Evolutionary conservation across 1,284 basidiomycete species (phyloP), one percentile per base, ranked within the genome.

Genomic region (Puccinia coronata): DNA sequence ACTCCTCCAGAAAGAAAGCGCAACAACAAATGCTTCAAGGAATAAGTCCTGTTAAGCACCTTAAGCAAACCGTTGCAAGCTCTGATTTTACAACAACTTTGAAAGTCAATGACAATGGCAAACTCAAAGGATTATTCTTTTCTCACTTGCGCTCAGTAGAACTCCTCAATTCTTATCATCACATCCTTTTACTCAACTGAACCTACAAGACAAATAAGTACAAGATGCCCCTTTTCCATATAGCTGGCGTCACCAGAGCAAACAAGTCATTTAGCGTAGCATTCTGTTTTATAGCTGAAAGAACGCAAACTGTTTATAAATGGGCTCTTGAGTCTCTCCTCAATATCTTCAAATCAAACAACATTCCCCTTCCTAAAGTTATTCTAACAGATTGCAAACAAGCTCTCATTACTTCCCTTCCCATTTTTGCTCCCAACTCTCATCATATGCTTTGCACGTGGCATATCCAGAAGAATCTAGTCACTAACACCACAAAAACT

Each of bases 141-240:
- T 70, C 43, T 20, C 67, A 70, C 23, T 20, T 23, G 23, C 20
- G 8, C 61, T 65, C 63, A 23, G 14, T 39, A 8, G 25, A 65
- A 18, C 34, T 65, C 41, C 63, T 41, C n/a, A 2, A 20, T 18
- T 36, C 63, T 8, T 69, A 47, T 25, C 65, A 43, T 9, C 23
- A 25, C 25, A 1, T 69, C 43, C 65, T 47, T 4, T 16, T 69
- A 4, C 39, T 70, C 4, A 28, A 70, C 20, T 70, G 9, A 2
- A 49, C 43, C n/a, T 51, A 51, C 28, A 70, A 70, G 49, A 70
- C 67, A 18, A 28, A 70, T 34, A 70, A 70, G n/a, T 70, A 31
- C 47, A 25, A 43, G 12, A 70, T 70, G n/a, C 67, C 47, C 12
- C 39, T 70, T 4, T 47, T 70, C 67, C 67, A 70, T 20, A 51